Evolutionary conservation across 257 asterid genomes (phyloP).

Genomic region (Penstemon newberryi): DNA sequence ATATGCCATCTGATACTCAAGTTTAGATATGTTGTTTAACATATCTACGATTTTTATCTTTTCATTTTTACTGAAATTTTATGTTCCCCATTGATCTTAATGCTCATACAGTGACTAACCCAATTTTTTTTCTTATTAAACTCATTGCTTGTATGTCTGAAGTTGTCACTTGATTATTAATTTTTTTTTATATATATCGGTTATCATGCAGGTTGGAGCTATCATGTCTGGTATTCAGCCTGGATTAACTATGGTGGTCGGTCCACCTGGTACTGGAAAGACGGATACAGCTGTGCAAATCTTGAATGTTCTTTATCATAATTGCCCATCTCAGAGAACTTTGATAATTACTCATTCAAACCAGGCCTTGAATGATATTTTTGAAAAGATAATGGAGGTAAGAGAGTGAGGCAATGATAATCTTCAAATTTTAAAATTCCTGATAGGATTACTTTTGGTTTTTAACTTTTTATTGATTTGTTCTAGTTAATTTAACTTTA

Average conservation of each 20-base stretch:
- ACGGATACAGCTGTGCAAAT: conserved; percentile 98
- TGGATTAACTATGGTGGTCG: conserved; percentile 97
- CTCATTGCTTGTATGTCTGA: background rate
- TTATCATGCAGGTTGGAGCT: conserved; percentile 71
- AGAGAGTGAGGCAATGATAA: background rate
- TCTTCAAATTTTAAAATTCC: conserved; percentile 7
- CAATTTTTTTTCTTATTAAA: background rate
- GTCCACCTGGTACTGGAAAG: conserved; percentile 99
- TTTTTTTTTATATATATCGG: background rate
- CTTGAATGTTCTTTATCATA: conserved; percentile 91
- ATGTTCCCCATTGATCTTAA: too few species aligned
- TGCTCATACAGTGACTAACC: too few species aligned
- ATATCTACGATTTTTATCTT: too few species aligned
- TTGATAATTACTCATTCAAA: conserved; percentile 96
- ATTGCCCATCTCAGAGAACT: conserved; percentile 99
- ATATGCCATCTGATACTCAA: background rate
- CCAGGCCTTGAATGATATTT: conserved; percentile 96
- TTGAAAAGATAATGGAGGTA: conserved; percentile 99
- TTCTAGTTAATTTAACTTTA: conserved; percentile 15
- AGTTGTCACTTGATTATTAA: background rate
- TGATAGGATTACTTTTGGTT: background rate
- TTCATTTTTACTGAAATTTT: too few species aligned
- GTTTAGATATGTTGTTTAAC: background rate
- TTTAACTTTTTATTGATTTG: conserved; percentile 16
- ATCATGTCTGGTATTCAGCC: conserved; percentile 94